Conservation (phyloP, 179 eudicot genomes). For the Gypsophila paniculata region DNA sequence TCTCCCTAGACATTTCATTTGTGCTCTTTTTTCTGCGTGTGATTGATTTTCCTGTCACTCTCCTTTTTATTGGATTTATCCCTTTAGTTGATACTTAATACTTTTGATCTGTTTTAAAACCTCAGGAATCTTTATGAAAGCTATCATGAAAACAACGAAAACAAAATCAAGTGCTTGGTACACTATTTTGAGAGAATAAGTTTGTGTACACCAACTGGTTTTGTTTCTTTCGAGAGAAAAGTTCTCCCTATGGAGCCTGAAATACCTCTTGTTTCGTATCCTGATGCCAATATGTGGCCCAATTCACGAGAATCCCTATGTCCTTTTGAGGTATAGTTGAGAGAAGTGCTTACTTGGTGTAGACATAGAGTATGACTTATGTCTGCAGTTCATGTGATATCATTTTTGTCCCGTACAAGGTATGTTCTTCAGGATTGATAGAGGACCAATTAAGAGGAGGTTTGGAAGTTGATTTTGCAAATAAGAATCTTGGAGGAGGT, state of each 20-base stretch:
- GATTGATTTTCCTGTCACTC: neutral
- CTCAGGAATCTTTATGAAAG: conserved; percentile 66
- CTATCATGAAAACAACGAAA: conserved; percentile 52
- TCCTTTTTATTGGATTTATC: neutral
- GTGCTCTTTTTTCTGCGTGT: neutral
- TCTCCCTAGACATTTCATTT: neutral
- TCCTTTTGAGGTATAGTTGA: conserved; percentile 56
- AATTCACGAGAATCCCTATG: conserved; percentile 60
- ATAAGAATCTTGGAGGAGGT: conserved; percentile 88
- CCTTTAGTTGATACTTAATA: neutral
- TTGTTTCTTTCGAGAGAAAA: conserved; percentile 82
- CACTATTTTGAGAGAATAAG: conserved; percentile 87
- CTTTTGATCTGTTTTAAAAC: conserved; percentile 2
- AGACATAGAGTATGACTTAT: neutral
- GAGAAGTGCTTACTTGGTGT: neutral
- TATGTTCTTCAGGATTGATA: conserved; percentile 61
- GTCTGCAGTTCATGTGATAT: conserved; percentile 8
- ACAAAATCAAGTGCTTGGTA: conserved; percentile 74
- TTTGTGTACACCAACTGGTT: conserved; percentile 49
- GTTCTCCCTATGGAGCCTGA: conserved; percentile 54
- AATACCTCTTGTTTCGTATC: conserved; percentile 36
- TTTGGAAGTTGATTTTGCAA: conserved; percentile 95
- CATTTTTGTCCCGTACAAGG: conserved; percentile 33
- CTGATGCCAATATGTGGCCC: conserved; percentile 57
- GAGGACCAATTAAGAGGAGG: conserved; percentile 73